Evolutionary conservation across 805 yeast genomes (phyloP).

Genomic region (Groenewaldozyma tartarivorans): DNA sequence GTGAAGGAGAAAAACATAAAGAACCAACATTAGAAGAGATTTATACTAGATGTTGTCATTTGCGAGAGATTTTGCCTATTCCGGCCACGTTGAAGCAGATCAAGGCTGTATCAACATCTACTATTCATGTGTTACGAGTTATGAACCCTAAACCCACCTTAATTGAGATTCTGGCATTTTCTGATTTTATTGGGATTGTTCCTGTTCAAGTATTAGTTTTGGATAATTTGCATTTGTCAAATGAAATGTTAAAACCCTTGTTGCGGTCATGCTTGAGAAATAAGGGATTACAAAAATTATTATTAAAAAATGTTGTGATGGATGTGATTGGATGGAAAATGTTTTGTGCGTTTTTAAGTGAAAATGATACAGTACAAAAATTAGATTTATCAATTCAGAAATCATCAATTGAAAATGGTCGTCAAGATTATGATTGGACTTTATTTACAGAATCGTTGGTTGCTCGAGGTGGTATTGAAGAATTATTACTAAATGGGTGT

Average conservation of each 20-base stretch:
- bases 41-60: constrained; percentile 88
- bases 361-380: constrained; percentile 14
- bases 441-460: constrained; percentile 60
- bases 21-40: constrained; percentile 51
- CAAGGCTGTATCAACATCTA: constrained; percentile 65
- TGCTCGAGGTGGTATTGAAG: constrained; percentile 69
- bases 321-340: constrained; percentile 67
- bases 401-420: constrained; percentile 48
- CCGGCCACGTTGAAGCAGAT: constrained; percentile 81
- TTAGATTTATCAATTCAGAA: constrained; percentile 28
- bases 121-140: constrained; percentile 60
- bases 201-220: constrained; percentile 68
- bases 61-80: constrained; percentile 84
- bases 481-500: constrained; percentile 70
- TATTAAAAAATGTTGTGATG: constrained; percentile 70
- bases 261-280: constrained; percentile 62
- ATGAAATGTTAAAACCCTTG: constrained; percentile 69
- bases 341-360: constrained; percentile 36
- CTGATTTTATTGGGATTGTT: constrained; percentile 80
- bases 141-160: constrained; percentile 84
- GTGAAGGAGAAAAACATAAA: constrained; percentile 4
- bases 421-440: constrained; percentile 49
- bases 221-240: constrained; percentile 68
- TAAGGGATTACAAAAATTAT: constrained; percentile 56
- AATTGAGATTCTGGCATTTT: constrained; percentile 78